Base-by-base conservation (phyloP, 164 flowering plant genomes). In the Cinnamomum chago region DNA sequence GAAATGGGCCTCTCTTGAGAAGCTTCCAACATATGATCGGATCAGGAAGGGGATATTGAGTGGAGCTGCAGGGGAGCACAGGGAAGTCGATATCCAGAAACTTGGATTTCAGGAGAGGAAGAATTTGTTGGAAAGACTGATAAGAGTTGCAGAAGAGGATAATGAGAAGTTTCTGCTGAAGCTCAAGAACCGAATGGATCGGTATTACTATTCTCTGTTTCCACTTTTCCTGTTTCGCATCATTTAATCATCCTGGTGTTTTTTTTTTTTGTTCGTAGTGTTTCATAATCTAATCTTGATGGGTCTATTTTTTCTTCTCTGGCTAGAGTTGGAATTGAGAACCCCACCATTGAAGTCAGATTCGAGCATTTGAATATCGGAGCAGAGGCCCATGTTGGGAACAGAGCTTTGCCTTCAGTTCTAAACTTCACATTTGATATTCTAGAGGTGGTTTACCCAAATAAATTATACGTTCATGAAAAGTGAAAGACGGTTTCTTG, bases 271-370 rank as follows among this genome's bases (percentile, higher is more conserved):
- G 1, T 24, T 40, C 17, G 6, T 11, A 20, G 13, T 50, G 28
- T 35, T 51, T 58, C 69, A 20, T 67, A 30, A 28, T 35, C 15
- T 30, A 15, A 5, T 15, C 25, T 64, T 64, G 67, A 64, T 28
- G 0, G 55, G 2, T 74, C 10, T 71, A 15, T 28, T 30, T 15
- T 14, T 40, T 18, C 28, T 67, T 28, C 62, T 52, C 3, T 65
- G 58, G 13, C 22, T 35, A 93, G 99, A 83, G 99, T 92, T 55
- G 98, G 98, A 30, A 90, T 95, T 12, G 68, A 74, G 28, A 90
- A 88, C 60, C 98, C 98, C 4, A 87, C 94, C 2, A 88, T 95
- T 1, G 97, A 95, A 83, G 95, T 93, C 3, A 77, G 97, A 74
- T 95, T 84, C 72, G 85, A 91, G 83, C 79, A 90, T 76, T 82